Conservation (phyloP, 805 yeast species). For the Saccharomyces eubayanus region DNA sequence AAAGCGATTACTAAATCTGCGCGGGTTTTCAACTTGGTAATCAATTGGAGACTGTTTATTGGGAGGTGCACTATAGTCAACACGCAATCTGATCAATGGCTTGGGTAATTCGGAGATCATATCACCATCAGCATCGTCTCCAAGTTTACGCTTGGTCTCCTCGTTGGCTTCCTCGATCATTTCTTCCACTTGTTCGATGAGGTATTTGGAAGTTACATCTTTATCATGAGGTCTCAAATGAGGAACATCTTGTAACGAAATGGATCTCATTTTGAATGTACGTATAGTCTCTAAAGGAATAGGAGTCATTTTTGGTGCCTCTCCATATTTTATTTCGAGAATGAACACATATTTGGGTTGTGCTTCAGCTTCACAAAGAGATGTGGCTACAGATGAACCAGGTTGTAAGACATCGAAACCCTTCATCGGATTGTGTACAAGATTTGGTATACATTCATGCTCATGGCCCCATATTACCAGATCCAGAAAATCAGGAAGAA, state of each 20-base stretch:
- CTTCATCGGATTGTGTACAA: conserved; percentile 43
- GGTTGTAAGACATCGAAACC: conserved; percentile 81
- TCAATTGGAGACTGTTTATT: conserved; percentile 34
- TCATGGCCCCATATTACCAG: conserved; percentile 96
- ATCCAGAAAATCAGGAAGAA: conserved; percentile 74
- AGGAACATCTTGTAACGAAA: conserved; percentile 44
- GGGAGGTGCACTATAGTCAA: conserved; percentile 65
- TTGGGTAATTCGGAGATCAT: conserved; percentile 43
- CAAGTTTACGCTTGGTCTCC: conserved; percentile 36
- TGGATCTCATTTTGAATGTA: conserved; percentile 70
- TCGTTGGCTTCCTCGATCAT: conserved; percentile 53
- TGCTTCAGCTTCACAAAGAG: conserved; percentile 78
- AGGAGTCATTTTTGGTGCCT: conserved; percentile 46
- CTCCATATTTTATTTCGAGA: conserved; percentile 50
- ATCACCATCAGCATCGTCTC: conserved; percentile 15
- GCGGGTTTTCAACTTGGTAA: conserved; percentile 83
- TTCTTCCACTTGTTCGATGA: conserved; percentile 55
- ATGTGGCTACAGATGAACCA: conserved; percentile 90
- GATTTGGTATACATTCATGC: conserved; percentile 80
- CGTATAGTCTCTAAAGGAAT: conserved; percentile 51
- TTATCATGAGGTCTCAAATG: conserved; percentile 56
- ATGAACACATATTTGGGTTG: conserved; percentile 67
- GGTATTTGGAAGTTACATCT: conserved; percentile 49
- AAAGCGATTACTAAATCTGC: conserved; percentile 82
- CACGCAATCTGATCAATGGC: conserved; percentile 74